phyloP scores from a whole-genome alignment of 2,329 filamentous ascomycete species.

The Diaporthe eres region DNA sequence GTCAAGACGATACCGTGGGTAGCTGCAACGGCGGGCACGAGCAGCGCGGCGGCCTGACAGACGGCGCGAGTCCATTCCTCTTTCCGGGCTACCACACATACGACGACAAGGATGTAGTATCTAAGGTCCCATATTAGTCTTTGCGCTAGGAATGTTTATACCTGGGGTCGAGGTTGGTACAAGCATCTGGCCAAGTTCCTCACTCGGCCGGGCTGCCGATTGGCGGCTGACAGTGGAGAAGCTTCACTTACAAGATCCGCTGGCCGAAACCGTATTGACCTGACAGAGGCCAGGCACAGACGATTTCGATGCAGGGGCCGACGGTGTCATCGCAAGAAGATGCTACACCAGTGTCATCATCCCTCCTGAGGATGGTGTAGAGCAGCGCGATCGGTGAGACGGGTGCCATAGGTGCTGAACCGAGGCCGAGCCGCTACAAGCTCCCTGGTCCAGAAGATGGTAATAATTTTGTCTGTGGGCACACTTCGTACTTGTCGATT shows the following conservation, averaged over 20 bases:
- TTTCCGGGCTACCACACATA: slow-evolving; percentile 74
- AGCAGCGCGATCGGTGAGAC: background rate
- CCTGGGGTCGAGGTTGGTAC: background rate
- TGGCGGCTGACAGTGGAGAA: slow-evolving; percentile 16
- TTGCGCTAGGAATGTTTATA: no score
- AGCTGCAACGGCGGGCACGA: slow-evolving; percentile 75
- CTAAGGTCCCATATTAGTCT: slow-evolving; percentile 49
- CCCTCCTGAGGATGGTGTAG: background rate
- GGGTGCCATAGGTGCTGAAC: background rate
- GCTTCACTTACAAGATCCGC: slow-evolving; percentile 61
- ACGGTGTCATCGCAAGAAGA: background rate
- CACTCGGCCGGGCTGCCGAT: background rate
- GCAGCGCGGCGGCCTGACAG: slow-evolving; percentile 73
- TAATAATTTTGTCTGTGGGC: background rate
- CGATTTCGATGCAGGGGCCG: slow-evolving; percentile 55
- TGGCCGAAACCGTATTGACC: slow-evolving; percentile 71
- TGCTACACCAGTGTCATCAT: slow-evolving; percentile 7
- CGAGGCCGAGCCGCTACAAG: background rate
- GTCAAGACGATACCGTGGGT: slow-evolving; percentile 75
- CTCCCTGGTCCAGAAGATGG: background rate
- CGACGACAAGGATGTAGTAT: slow-evolving; percentile 75
- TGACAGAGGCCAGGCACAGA: slow-evolving; percentile 70
- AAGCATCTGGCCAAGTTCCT: background rate
- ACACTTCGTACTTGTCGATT: background rate
- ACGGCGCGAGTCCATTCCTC: slow-evolving; percentile 73